Percentiles rank a stretch among this genome's conserved stretches.
Conservation (phyloP, 2,329 filamentous ascomycete genomes). For the Pseudonectria foliicola region DNA sequence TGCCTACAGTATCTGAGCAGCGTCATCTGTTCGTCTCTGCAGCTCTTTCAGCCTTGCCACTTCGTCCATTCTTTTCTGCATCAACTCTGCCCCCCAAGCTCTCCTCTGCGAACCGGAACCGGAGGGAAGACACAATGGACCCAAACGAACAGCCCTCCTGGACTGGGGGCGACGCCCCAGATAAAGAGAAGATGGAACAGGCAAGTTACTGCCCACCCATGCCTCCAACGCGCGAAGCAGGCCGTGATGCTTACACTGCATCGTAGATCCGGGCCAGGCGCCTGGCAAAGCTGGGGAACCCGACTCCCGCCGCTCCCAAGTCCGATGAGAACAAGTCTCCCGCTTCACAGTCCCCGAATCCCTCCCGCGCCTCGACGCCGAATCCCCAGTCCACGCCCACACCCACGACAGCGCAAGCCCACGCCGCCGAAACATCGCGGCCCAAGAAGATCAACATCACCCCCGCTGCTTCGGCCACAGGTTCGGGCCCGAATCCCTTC, state of each 20-base stretch:
- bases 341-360: slow-evolving; percentile 20
- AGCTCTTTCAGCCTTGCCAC: slow-evolving; percentile 23
- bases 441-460: slow-evolving; percentile 32
- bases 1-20: no score
- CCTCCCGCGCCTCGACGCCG: slow-evolving; percentile 21
- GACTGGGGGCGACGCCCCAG: slow-evolving; percentile 43
- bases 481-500: slow-evolving; percentile 26
- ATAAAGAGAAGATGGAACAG: slow-evolving; percentile 54
- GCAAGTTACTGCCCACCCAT: slow-evolving; percentile 26
- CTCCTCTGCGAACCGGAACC: slow-evolving; percentile 1
- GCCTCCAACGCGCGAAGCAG: slow-evolving; percentile 2
- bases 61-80: slow-evolving; percentile 4
- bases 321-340: slow-evolving; percentile 25
- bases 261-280: slow-evolving; percentile 41
- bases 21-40: slow-evolving; percentile 3
- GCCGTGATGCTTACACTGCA: slow-evolving; percentile 8
- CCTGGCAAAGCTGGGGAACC: slow-evolving; percentile 41
- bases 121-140: slow-evolving; percentile 31
- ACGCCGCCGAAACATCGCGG: slow-evolving; percentile 14
- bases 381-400: slow-evolving; percentile 21
- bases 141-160: slow-evolving; percentile 36
- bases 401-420: no score
- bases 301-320: slow-evolving; percentile 24
- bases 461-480: slow-evolving; percentile 16
- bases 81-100: slow-evolving; percentile 1